Evolutionary conservation across 108 stramenopile species (phyloP).

Genomic region (Cyclotella sp.): DNA sequence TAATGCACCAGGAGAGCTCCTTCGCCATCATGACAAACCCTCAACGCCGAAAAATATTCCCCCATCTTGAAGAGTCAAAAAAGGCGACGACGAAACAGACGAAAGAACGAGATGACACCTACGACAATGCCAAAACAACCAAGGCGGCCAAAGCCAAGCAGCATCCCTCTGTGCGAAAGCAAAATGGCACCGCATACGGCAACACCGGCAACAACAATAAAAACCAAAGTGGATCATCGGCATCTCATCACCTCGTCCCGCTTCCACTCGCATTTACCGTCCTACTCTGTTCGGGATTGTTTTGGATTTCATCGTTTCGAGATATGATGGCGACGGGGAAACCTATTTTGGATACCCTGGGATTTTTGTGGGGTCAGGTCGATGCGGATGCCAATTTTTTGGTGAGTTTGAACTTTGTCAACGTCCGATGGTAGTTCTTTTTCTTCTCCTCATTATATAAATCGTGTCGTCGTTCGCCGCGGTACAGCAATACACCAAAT

Average conservation of each 20-base stretch:
- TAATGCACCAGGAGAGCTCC: no score
- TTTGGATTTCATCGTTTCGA: constrained; percentile 75
- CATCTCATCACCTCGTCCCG: constrained; percentile 74
- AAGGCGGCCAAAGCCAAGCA: neutral
- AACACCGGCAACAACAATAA: neutral
- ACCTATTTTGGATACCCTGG: constrained; percentile 62
- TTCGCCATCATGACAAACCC: constrained; percentile 12
- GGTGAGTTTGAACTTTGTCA: constrained; percentile 49
- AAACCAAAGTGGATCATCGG: neutral
- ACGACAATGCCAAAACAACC: constrained; percentile 22
- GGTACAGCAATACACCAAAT: constrained; percentile 75
- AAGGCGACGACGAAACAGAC: neutral
- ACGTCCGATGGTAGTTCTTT: neutral
- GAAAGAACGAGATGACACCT: neutral
- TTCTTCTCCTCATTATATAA: neutral
- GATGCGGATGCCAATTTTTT: constrained; percentile 58
- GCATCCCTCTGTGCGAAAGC: constrained; percentile 13
- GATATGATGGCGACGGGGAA: constrained; percentile 86
- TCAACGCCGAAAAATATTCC: constrained; percentile 45
- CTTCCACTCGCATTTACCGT: constrained; percentile 65
- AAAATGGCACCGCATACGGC: constrained; percentile 9
- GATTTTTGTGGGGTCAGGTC: constrained; percentile 29
- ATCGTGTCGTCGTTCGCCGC: neutral
- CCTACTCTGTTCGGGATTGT: constrained; percentile 79
- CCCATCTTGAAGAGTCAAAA: constrained; percentile 31